Base-by-base conservation (phyloP, 2,329 filamentous ascomycete genomes). In the Byssochlamys sp. region DNA sequence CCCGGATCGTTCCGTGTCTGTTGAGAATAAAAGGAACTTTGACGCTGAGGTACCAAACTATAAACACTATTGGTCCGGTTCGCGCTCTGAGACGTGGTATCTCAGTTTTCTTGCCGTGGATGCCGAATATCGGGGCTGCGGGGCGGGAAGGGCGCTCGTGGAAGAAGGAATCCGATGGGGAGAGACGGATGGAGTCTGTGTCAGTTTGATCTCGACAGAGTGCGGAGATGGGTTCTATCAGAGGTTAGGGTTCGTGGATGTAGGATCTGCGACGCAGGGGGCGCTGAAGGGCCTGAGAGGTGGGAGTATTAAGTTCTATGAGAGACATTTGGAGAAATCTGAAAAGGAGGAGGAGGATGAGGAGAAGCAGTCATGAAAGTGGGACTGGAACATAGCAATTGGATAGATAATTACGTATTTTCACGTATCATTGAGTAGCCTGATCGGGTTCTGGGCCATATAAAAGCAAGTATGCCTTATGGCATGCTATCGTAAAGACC, bases 151-250 rank as follows among this genome's bases (percentile, higher is more conserved):
- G 4, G 61, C 61, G 26, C 67, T 80, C 6, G 75, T 77, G 10
- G 56, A 65, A 26, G 78, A 75, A 75, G 77, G 77, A 0, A 60
- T 79, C 0, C 63, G 73, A 0, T 62, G 66, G 35, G 73, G 75
- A 0, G 60, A 68, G 51, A 56, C 64, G 11, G 75, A 77, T 10
- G 66, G 65, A 0, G 60, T 78, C n/a, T 67, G 67, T 57, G 52
- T 33, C 69, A 75, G 26, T 75, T 73, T 79, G 0, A 65, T 76
- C 14, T 68, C 70, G 49, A 71, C 73, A 3, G 62, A 69, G 3
- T 71, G 69, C 1, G 77, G 71, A 24, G 73, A 77, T 24, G 63
- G 54, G 0, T 80, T 79, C 56, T 79, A 77, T 58, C 58, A 66
- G 26, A 63, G 60, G 10, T 68, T 66, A 57, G 71, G 72, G 5